These are phyloP conservation scores for Hyphodiscus hymeniophilus DNA, from an alignment of 495 filamentous ascomycete species.

Conservation along the genomic window DNA sequence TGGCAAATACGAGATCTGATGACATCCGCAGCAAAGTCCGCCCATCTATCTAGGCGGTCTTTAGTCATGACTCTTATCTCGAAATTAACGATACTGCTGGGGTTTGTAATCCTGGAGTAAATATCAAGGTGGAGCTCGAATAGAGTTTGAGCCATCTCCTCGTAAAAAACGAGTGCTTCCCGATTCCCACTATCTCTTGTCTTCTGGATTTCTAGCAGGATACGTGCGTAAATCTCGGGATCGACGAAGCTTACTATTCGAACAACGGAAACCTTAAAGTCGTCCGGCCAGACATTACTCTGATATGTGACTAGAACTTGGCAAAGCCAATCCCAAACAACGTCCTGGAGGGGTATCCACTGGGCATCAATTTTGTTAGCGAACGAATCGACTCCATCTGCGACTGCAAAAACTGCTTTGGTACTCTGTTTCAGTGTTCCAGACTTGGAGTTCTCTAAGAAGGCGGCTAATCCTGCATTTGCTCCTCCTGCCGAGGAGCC, in stretches of 20 bases:
- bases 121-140: conserved; percentile 88
- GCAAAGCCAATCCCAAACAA: conserved; percentile 57
- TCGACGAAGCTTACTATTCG: conserved; percentile 61
- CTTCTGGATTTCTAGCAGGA: conserved; percentile 36
- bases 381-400: conserved; percentile 49
- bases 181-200: conserved; percentile 1
- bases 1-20: conserved; percentile 34
- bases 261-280: conserved; percentile 60
- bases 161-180: conserved; percentile 10
- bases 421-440: conserved; percentile 41
- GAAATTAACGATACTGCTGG: conserved; percentile 58
- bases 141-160: conserved; percentile 63
- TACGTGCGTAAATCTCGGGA: conserved; percentile 52
- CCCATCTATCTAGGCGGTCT: conserved; percentile 70
- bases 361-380: conserved; percentile 41
- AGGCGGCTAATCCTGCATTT: conserved; percentile 48
- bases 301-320: conserved; percentile 54
- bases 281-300: conserved; percentile 59
- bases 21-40: conserved; percentile 55
- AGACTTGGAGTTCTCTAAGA: conserved; percentile 70
- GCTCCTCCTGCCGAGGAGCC: conserved; percentile 16
- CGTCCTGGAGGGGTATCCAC: conserved; percentile 53
- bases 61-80: conserved; percentile 51
- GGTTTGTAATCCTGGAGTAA: conserved; percentile 67
- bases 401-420: conserved; percentile 46